Evolutionary conservation across 2,329 filamentous ascomycete species (phyloP).

Genomic region (Penicillium nordicum): DNA sequence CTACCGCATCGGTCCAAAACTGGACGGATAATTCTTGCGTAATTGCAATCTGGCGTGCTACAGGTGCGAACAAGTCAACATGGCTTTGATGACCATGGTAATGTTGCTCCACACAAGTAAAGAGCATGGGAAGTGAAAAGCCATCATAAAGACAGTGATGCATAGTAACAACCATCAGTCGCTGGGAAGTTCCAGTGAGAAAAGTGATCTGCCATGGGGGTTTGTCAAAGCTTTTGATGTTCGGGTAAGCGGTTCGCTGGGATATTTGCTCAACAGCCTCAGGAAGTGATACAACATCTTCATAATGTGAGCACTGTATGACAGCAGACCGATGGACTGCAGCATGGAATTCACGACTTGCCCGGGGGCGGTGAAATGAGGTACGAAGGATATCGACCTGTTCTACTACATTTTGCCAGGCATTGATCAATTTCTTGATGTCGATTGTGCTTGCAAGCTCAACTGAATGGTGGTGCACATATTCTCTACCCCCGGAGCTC

Average conservation of each 20-base stretch:
- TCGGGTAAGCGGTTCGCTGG: background rate
- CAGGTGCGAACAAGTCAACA: background rate
- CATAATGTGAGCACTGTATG: background rate
- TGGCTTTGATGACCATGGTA: background rate
- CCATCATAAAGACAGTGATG: conserved; percentile 17
- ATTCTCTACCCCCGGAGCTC: conserved; percentile 1
- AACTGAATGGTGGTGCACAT: conserved; percentile 3
- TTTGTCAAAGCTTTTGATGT: background rate
- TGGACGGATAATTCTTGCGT: background rate
- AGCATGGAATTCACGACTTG: background rate
- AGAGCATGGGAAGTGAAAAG: conserved; percentile 8
- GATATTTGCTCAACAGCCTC: background rate
- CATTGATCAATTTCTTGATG: background rate
- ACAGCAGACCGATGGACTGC: background rate
- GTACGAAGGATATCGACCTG: conserved; percentile 4
- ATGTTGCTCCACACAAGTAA: background rate
- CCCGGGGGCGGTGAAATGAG: background rate
- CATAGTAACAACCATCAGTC: conserved; percentile 10
- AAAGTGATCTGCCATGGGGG: conserved; percentile 1
- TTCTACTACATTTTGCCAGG: background rate
- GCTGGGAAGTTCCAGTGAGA: background rate
- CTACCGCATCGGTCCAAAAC: background rate
- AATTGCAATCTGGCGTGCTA: background rate
- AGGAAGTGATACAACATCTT: background rate
- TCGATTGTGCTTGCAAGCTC: background rate